Conservation (phyloP, 2,329 filamentous ascomycete species). For the Raffaelea arxii region DNA sequence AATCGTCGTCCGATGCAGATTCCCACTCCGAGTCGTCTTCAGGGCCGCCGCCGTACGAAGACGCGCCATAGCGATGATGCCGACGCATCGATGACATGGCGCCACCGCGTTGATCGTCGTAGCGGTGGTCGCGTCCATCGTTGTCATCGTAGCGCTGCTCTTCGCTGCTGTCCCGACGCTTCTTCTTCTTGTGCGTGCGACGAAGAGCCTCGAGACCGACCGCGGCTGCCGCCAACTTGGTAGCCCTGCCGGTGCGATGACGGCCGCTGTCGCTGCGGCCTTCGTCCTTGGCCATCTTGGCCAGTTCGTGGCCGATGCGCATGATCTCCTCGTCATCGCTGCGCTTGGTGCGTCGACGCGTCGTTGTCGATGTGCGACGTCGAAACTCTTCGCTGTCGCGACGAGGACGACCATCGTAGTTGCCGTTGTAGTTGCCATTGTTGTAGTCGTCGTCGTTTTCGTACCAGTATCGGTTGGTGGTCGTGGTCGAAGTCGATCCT, state of each 20-base stretch:
- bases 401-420: constrained; percentile 4
- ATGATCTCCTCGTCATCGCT: constrained; percentile 47
- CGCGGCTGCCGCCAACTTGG: background rate
- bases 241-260: constrained; percentile 19
- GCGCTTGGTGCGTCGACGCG: constrained; percentile 13
- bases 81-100: constrained; percentile 18
- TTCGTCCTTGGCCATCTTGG: constrained; percentile 40
- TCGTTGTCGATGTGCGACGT: constrained; percentile 1
- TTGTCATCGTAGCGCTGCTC: no score
- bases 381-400: no score
- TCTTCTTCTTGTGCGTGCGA: background rate
- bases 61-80: background rate
- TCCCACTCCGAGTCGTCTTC: constrained; percentile 47
- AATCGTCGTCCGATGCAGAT: constrained; percentile 40
- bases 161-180: background rate
- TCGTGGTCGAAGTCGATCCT: background rate
- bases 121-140: background rate
- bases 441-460: background rate
- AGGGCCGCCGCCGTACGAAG: constrained; percentile 16
- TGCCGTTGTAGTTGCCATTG: constrained; percentile 6
- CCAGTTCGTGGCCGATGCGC: constrained; percentile 43
- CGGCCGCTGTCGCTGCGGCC: constrained; percentile 35
- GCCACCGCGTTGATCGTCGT: constrained; percentile 12
- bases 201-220: background rate
- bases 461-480: background rate